Evolutionary conservation across 2,329 filamentous ascomycete genomes (phyloP).

Genomic region (Alternaria incomplexa): DNA sequence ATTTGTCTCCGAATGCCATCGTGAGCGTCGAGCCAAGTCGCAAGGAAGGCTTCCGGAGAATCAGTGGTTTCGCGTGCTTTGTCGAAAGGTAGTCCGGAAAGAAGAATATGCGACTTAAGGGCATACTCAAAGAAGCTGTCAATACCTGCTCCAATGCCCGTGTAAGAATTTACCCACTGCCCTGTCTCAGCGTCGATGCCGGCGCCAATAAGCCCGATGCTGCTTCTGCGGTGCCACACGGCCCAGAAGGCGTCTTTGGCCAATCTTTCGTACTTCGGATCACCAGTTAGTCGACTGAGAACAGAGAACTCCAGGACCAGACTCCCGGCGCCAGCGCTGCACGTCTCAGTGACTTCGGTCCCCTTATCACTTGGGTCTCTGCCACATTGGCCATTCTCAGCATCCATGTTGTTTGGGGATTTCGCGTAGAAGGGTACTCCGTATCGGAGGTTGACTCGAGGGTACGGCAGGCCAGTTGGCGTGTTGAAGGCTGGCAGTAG

Average conservation of each 20-base stretch:
- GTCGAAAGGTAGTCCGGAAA: conserved; percentile 69
- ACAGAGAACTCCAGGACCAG: conserved; percentile 92
- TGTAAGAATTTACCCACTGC: conserved; percentile 83
- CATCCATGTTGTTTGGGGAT: conserved; percentile 73
- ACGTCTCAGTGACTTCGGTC: conserved; percentile 89
- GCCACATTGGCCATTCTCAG: conserved; percentile 56
- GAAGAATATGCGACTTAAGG: conserved; percentile 87
- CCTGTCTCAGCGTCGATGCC: conserved; percentile 93
- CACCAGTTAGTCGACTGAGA: conserved; percentile 84
- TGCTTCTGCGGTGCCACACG: conserved; percentile 87
- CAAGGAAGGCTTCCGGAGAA: conserved; percentile 77
- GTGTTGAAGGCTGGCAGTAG: conserved; percentile 93
- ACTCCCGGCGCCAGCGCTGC: conserved; percentile 95
- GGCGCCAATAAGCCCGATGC: conserved; percentile 85
- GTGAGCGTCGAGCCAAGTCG: conserved; percentile 85
- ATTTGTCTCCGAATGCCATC: conserved; percentile 87
- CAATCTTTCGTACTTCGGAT: conserved; percentile 84
- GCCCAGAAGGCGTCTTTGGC: conserved; percentile 96
- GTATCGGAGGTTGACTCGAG: conserved; percentile 86
- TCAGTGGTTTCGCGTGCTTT: conserved; percentile 63
- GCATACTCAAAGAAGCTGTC: conserved; percentile 99
- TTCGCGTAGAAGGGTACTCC: conserved; percentile 93
- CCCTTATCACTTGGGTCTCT: conserved; percentile 54
- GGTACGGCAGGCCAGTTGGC: conserved; percentile 89
- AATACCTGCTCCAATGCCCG: conserved; percentile 95